Conservation (phyloP, 2,329 filamentous ascomycete genomes). For the Sporothrix dimorphospora region DNA sequence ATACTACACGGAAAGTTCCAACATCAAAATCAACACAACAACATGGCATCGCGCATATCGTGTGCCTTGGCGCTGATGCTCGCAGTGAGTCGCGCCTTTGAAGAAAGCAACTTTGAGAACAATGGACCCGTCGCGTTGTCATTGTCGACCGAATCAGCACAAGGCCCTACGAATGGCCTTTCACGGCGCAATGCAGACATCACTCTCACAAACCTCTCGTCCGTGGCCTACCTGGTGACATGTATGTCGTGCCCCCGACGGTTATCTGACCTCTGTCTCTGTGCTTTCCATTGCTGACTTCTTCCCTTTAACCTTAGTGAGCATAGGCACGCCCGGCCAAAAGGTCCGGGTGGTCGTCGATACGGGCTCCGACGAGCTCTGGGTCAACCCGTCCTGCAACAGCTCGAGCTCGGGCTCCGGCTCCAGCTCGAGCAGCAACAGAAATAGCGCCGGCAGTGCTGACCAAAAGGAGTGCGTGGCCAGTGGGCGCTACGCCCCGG, state of each 20-base stretch:
- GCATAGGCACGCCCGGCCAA: conserved; percentile 54
- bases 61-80: not conserved
- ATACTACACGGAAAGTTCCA: no score
- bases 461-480: conserved; percentile 43
- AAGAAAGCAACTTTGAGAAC: not conserved
- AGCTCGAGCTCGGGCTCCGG: not conserved
- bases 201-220: conserved; percentile 28
- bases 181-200: conserved; percentile 28
- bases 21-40: not conserved
- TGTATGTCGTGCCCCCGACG: conserved; percentile 5
- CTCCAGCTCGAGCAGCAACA: conserved; percentile 33
- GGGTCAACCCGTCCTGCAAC: conserved; percentile 63
- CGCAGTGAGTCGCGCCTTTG: not conserved
- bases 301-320: conserved; percentile 38
- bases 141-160: not conserved
- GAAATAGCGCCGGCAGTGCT: conserved; percentile 34
- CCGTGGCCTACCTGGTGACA: conserved; percentile 28
- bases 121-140: not conserved
- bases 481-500: conserved; percentile 45
- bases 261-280: not conserved
- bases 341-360: conserved; percentile 53
- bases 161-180: not conserved
- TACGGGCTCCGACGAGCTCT: conserved; percentile 58
- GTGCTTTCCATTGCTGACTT: not conserved
- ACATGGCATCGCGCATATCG: not conserved